Conservation (phyloP, 345 rosid genomes). For the Leavenworthia alabamica region DNA sequence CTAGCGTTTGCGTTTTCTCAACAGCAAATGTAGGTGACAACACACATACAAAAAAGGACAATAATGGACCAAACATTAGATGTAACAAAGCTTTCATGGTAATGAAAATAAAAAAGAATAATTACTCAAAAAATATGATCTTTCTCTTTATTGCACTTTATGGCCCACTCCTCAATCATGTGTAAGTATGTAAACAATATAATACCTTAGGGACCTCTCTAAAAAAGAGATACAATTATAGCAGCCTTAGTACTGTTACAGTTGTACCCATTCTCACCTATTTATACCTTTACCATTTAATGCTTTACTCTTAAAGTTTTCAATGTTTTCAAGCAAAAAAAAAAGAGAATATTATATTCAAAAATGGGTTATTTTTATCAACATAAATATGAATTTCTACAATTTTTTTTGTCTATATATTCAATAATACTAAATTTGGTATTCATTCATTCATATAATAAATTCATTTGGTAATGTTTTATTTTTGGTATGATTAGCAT, state of each 20-base stretch:
- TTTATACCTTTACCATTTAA: conserved; percentile 9
- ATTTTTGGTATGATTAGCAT: conserved; percentile 13
- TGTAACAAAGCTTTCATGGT: not conserved
- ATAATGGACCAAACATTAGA: not conserved
- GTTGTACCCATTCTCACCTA: conserved; percentile 26
- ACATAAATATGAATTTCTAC: not conserved
- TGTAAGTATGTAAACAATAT: not conserved
- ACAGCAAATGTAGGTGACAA: conserved; percentile 1
- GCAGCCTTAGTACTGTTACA: conserved; percentile 29
- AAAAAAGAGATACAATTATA: conserved; percentile 21
- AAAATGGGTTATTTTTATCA: not conserved
- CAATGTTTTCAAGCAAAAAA: conserved; percentile 2
- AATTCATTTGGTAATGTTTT: not conserved
- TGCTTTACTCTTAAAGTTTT: conserved; percentile 16
- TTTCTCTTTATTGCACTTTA: not conserved
- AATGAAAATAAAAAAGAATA: not conserved
- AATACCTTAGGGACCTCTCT: conserved; percentile 28
- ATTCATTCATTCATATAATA: conserved; percentile 7
- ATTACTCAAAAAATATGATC: not conserved
- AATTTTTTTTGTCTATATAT: not conserved
- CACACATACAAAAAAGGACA: not conserved
- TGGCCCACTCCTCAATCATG: conserved; percentile 24
- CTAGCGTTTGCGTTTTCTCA: not conserved
- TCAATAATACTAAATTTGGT: not conserved
- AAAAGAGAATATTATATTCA: not conserved